Evolutionary conservation across 1,139 yeast genomes (phyloP), one percentile per base, ranked within the genome.

Genomic region (Groenewaldozyma sp.): DNA sequence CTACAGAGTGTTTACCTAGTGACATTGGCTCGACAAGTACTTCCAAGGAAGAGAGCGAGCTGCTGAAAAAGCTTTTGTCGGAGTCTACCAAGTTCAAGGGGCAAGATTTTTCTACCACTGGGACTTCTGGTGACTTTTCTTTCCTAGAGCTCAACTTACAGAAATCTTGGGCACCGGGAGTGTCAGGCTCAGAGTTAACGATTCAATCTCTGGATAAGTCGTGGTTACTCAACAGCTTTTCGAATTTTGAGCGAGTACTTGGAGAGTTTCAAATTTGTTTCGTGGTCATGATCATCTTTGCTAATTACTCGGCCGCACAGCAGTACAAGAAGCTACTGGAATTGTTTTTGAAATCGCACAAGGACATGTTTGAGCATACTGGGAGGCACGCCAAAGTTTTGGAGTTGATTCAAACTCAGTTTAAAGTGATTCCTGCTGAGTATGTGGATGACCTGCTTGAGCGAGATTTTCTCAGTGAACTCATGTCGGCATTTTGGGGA

Each of bases 261-360:
- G 67, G 71, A 4, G 74, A 71, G 42, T 45, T 70, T 22, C 70
- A 70, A 45, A 48, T 67, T 20, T 47, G 64, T 2, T 71, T 54
- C 45, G 34, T 68, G 13, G 56, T 63, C 40, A 54, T 60, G 42
- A 41, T 65, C 18, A 41, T 65, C 7, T 62, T 68, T 48, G 73
- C 70, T 7, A 71, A 70, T 48, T 68, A 64, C 45, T 65, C 72
- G 2, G 64, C 69, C 14, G 64, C 67, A 19, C 52, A 63, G 38
- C 74, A 70, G 39, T 70, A 74, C 74, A 60, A 65, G 33, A 59
- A 54, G 34, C 45, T 70, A 24, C 43, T 68, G 4, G 63, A 63
- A 35, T 45, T 70, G 10, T 13, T 68, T 11, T 45, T 58, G 6
- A 48, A 48, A 24, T 58, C 68, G 39, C 51, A 59, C 4, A 46